Base-by-base conservation (phyloP, 1,284 basidiomycete species). In the Gomphus bonarii region DNA sequence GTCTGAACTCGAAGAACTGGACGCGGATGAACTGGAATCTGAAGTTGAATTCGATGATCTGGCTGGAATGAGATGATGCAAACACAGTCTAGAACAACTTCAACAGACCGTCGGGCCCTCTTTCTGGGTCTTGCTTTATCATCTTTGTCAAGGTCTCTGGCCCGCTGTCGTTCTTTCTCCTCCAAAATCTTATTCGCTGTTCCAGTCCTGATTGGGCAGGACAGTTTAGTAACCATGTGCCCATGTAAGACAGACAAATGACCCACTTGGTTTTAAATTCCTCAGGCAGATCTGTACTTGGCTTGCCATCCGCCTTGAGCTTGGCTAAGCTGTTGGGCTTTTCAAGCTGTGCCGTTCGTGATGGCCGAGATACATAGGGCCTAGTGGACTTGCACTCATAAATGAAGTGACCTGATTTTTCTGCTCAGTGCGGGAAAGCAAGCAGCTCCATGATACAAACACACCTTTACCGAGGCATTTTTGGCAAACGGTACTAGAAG, bases 261-360 rank as follows among this genome's bases (percentile, higher is more conserved):
- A 74, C 78, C 43, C 58, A 88, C 88, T 85, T 85, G 61, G 70
- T 79, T 73, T 81, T 88, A 69, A 90, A 88, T 67, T 90, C 88
- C 60, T 88, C 87, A 6, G 88, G 87, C 11, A 89, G 80, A 62
- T 88, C 85, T 0, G 85, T 79, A 7, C 80, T 81, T 5, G 87
- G 85, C 59, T 82, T 81, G 12, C 81, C 81, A 1, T 80, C 79
- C 0, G 74, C 71, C 67, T 81, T 85, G 44, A 85, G 67, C 66
- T 87, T 87, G 10, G 81, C 76, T 7, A 85, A 69, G 2, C 79
- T 54, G 18, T 69, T 73, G 3, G 87, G 86, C 54, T 88, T 88
- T 65, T 89, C 85, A 22, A 91, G 76, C 66, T 82, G 78, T 63
- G 87, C 76, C 2, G 87, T 88, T 49, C 88, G 78, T 44, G 87